Evolutionary conservation across 2,329 filamentous ascomycete genomes (phyloP).

Genomic region (Lecanicillium sp.): DNA sequence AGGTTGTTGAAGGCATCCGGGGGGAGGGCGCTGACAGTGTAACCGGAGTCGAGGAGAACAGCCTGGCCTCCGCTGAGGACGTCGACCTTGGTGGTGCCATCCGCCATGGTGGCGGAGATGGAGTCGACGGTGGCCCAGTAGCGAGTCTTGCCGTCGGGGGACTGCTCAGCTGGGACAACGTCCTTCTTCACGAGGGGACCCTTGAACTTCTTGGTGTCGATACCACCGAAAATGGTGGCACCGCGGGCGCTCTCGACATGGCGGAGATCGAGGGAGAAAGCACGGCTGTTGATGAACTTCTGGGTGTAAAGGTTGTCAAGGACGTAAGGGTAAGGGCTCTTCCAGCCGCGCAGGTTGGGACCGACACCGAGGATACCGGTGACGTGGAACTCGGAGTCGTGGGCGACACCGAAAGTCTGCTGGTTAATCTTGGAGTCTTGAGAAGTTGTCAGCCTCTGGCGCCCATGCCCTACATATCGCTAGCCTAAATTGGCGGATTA

Average conservation of each 20-base stretch:
- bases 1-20: constrained; percentile 44
- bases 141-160: constrained; percentile 29
- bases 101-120: constrained; percentile 28
- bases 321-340: constrained; percentile 28
- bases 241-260: constrained; percentile 25
- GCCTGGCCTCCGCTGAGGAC: constrained; percentile 38
- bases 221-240: constrained; percentile 47
- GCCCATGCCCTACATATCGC: no score
- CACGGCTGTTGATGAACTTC: constrained; percentile 32
- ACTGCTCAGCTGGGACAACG: constrained; percentile 40
- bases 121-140: constrained; percentile 39
- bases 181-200: constrained; percentile 50
- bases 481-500: not conserved
- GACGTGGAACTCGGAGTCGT: constrained; percentile 23
- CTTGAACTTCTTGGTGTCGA: constrained; percentile 49
- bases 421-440: constrained; percentile 26
- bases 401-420: constrained; percentile 32
- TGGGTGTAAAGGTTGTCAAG: constrained; percentile 30
- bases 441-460: no score
- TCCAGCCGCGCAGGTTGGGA: constrained; percentile 29
- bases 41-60: constrained; percentile 61
- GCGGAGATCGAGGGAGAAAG: constrained; percentile 30
- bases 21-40: constrained; percentile 61
- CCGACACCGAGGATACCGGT: constrained; percentile 32
- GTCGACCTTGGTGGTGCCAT: constrained; percentile 33